phyloP scores from a whole-genome alignment of 345 rosid species.

The Populus nigra region DNA sequence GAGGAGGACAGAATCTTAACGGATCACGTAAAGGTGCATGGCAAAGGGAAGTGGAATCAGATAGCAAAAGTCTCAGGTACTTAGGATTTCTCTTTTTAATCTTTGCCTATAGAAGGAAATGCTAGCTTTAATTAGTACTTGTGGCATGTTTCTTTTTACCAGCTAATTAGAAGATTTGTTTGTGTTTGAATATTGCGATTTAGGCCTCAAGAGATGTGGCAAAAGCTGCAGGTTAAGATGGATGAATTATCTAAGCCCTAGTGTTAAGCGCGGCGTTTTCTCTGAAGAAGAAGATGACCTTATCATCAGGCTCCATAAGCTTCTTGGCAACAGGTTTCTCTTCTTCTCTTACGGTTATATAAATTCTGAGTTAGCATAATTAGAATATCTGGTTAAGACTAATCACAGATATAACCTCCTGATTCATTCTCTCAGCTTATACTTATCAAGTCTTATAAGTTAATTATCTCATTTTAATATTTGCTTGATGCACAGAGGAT shows the following conservation, averaged over 20 bases:
- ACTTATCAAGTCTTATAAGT: too few relatives aligned
- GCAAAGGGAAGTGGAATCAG: constrained; percentile 67
- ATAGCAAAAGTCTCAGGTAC: constrained; percentile 49
- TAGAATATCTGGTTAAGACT: too few relatives aligned
- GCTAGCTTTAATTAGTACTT: neutral
- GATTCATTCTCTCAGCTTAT: too few relatives aligned
- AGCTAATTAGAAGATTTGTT: neutral
- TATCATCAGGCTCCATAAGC: constrained; percentile 42
- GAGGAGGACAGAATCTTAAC: constrained; percentile 34
- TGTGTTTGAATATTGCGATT: neutral
- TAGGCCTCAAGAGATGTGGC: constrained; percentile 43
- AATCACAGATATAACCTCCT: too few relatives aligned
- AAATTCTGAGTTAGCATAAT: neutral
- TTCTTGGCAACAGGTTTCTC: constrained; percentile 40
- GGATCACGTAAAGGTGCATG: constrained; percentile 52
- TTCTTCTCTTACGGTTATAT: neutral
- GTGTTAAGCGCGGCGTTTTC: constrained; percentile 37
- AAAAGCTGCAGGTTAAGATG: constrained; percentile 45
- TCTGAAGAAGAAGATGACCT: constrained; percentile 44
- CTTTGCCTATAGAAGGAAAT: neutral
- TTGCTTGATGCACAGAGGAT: too few relatives aligned
- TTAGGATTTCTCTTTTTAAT: neutral
- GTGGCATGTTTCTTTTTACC: neutral
- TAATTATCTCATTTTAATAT: too few relatives aligned
- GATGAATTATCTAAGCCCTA: constrained; percentile 42